Base-by-base conservation (phyloP, 257 asterid species). In the Solanum chmielewskii region DNA sequence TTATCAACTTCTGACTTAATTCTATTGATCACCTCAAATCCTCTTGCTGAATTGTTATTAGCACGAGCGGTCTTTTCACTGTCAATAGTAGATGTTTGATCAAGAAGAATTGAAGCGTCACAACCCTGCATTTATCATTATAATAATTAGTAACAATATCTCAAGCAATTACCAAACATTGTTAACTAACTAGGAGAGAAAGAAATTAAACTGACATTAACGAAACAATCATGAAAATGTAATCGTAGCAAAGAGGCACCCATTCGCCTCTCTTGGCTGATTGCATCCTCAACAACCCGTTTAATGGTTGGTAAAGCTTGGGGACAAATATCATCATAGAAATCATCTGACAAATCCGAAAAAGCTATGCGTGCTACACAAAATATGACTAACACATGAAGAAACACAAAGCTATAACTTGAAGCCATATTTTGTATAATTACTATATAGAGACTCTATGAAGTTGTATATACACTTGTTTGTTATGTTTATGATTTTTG, bases 31-130 rank as follows among this genome's bases (percentile, higher is more conserved):
- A 93, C 95, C 3, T 93, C 89, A 14, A 91, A 93, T 31, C 95
- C 95, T 87, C 94, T 88, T 0, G n/a, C 83, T 0, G 94, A 93
- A 75, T 93, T 92, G 14, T 86, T 27, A 64, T 94, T 92, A 2
- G 96, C 82, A 7, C 11, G 11, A 0, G 95, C 92, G 25, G 89
- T 89, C 60, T 94, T 92, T 31, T 94, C 95, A 20, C 96, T 91
- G 0, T 73, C 87, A 35, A 91, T 83, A 20, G 64, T 85, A 1
- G 90, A 2, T 1, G 92, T 87, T 25, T 87, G 86, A n/a, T 93
- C 95, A 3, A 93, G 86, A 4, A 92, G 92, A 85, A 90, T 69
- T 1, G 95, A 93, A 39, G 83, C 94, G 59, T 93, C 94, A 35
- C 96, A 92, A 12, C 94, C 96, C 94, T 91, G 44, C 85, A 87